Conservation (phyloP, 768 basidiomycete genomes). For the Hypsizygus marmoreus region DNA sequence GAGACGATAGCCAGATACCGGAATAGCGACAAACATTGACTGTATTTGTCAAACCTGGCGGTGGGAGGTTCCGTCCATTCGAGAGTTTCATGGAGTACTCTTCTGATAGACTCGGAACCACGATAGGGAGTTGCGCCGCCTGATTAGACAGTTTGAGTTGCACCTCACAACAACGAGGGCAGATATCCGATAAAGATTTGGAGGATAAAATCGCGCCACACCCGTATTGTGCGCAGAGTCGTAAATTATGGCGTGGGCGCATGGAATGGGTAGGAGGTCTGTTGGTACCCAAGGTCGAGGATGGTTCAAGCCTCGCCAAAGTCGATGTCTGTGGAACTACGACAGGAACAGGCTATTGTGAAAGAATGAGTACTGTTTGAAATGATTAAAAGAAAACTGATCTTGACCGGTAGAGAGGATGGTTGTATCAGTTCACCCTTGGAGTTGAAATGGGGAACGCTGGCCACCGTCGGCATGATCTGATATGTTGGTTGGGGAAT, state of each 20-base stretch:
- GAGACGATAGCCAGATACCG: neutral
- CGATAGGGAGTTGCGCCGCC: neutral
- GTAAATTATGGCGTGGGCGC: neutral
- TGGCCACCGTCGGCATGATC: neutral
- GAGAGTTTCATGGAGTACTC: neutral
- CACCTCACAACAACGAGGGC: constrained; percentile 5
- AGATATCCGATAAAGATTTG: neutral
- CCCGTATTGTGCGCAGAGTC: constrained; percentile 9
- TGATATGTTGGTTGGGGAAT: constrained; percentile 1
- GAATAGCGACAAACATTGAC: neutral
- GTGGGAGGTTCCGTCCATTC: neutral
- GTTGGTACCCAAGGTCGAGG: neutral
- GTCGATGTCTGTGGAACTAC: neutral
- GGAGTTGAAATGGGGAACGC: constrained; percentile 19
- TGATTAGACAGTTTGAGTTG: neutral
- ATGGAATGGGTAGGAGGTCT: neutral
- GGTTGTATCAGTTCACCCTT: constrained; percentile 16
- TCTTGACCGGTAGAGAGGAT: neutral
- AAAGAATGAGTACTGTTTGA: neutral
- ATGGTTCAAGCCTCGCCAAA: neutral
- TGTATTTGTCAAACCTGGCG: neutral
- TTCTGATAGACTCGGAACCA: neutral
- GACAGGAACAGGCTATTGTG: neutral
- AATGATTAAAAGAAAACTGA: neutral
- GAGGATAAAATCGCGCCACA: constrained; percentile 9